Percentiles rank a stretch among this genome's conserved stretches.
These are phyloP conservation scores for Diaporthe nobilis DNA, from an alignment of 2,329 filamentous ascomycete genomes.

Conservation along the genomic window DNA sequence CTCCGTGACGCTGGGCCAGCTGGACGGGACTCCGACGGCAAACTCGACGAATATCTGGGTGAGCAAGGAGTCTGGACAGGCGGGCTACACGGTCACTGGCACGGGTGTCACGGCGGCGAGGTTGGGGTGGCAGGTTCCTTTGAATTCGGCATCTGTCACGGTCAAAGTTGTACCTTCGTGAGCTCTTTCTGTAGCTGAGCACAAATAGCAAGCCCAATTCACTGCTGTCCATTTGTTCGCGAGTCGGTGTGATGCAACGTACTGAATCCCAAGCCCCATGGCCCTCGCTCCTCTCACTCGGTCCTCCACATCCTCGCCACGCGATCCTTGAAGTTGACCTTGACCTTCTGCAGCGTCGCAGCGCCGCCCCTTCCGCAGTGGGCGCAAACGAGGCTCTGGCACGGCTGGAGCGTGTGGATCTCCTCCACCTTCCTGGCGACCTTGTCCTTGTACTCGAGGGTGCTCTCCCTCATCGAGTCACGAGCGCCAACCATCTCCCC, in stretches of 20 bases:
- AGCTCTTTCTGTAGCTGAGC: background rate
- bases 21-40: conserved; percentile 48
- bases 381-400: conserved; percentile 28
- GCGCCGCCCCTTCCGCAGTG: conserved; percentile 18
- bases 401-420: conserved; percentile 36
- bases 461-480: background rate
- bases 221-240: background rate
- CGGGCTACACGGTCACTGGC: conserved; percentile 47
- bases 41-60: conserved; percentile 53
- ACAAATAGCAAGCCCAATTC: background rate
- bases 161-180: conserved; percentile 35
- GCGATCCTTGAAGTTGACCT: conserved; percentile 1
- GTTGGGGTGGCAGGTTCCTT: conserved; percentile 49
- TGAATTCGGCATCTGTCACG: conserved; percentile 45
- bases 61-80: conserved; percentile 47
- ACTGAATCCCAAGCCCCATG: too few species aligned
- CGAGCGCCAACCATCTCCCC: background rate
- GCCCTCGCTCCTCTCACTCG: too few species aligned
- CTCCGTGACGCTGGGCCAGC: conserved; percentile 51
- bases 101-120: conserved; percentile 44
- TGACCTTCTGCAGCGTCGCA: conserved; percentile 5
- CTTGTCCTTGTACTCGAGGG: background rate
- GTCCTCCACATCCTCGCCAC: background rate
- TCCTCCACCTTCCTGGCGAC: conserved; percentile 36
- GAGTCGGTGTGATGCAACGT: background rate